A percentile compares a stretch with the other conserved stretches of the same genome.
Evolutionary conservation across 2,329 filamentous ascomycete species (phyloP).

Genomic region (Didymella exigua): DNA sequence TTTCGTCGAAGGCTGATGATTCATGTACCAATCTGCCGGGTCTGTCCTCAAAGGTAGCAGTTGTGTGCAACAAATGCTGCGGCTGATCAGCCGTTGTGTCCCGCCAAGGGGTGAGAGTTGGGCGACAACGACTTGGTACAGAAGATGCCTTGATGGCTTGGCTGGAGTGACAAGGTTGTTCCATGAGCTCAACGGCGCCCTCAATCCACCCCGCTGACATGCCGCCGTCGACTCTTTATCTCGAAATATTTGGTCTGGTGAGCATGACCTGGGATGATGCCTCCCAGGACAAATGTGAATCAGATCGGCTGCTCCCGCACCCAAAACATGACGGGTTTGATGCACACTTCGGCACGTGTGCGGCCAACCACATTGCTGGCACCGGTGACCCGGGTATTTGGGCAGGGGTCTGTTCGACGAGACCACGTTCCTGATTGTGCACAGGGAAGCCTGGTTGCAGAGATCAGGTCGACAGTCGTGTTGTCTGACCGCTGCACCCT

Average conservation of each 20-base stretch:
- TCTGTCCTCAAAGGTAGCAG: conserved; percentile 18
- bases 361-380: conserved; percentile 31
- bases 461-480: conserved; percentile 22
- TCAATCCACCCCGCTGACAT: conserved; percentile 1
- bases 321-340: conserved; percentile 25
- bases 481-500: conserved; percentile 8
- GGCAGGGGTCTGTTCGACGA: conserved; percentile 33
- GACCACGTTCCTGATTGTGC: conserved; percentile 37
- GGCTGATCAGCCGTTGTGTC: conserved; percentile 20
- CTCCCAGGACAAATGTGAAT: conserved; percentile 8
- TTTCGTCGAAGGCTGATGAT: conserved; percentile 1
- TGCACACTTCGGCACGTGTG: conserved; percentile 20
- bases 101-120: conserved; percentile 13
- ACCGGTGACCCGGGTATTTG: conserved; percentile 31
- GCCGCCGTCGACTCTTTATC: not conserved
- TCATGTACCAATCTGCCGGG: conserved; percentile 21
- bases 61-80: conserved; percentile 27
- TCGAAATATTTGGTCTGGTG: not conserved
- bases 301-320: conserved; percentile 38
- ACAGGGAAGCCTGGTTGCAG: conserved; percentile 22
- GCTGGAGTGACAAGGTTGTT: conserved; percentile 12
- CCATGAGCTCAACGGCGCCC: conserved; percentile 5
- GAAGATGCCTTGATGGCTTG: conserved; percentile 5
- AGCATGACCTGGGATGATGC: not conserved
- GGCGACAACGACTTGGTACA: conserved; percentile 14